Conservation (phyloP, 139 green algal species). For the Haematococcus lacustris region DNA sequence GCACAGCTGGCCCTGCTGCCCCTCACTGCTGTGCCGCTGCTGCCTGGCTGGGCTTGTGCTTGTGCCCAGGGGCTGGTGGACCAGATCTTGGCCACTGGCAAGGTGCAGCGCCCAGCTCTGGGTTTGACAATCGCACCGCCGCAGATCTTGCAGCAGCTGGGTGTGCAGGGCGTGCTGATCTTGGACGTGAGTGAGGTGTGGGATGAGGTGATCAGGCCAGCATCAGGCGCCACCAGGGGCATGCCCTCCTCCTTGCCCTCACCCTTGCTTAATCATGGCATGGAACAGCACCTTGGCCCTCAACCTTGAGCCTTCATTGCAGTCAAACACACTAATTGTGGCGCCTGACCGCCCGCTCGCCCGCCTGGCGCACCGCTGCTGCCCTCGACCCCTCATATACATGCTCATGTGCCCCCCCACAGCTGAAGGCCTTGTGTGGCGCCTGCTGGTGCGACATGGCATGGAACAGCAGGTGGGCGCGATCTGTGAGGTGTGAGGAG, state of each 20-base stretch:
- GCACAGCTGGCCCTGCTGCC: too few relatives aligned
- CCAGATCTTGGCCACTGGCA: slow-evolving; percentile 58
- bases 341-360: too few relatives aligned
- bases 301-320: background rate
- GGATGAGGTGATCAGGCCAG: slow-evolving; percentile 21
- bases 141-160: slow-evolving; percentile 35
- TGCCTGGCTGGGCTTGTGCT: too few relatives aligned
- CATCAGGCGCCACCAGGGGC: background rate
- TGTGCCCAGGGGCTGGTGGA: slow-evolving; percentile 39
- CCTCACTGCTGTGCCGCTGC: too few relatives aligned
- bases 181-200: slow-evolving; percentile 47
- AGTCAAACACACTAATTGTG: background rate
- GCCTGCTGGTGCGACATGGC: too few relatives aligned
- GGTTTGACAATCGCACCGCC: slow-evolving; percentile 70
- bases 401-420: background rate
- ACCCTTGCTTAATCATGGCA: background rate
- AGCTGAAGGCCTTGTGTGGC: background rate
- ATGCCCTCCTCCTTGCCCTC: background rate
- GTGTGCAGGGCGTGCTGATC: slow-evolving; percentile 58
- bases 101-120: slow-evolving; percentile 55
- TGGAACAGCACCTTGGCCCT: background rate
- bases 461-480: too few relatives aligned
- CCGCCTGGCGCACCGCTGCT: too few relatives aligned
- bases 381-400: too few relatives aligned
- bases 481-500: background rate